Base-by-base conservation (phyloP, 345 rosid genomes). In the Hypericum perforatum region DNA sequence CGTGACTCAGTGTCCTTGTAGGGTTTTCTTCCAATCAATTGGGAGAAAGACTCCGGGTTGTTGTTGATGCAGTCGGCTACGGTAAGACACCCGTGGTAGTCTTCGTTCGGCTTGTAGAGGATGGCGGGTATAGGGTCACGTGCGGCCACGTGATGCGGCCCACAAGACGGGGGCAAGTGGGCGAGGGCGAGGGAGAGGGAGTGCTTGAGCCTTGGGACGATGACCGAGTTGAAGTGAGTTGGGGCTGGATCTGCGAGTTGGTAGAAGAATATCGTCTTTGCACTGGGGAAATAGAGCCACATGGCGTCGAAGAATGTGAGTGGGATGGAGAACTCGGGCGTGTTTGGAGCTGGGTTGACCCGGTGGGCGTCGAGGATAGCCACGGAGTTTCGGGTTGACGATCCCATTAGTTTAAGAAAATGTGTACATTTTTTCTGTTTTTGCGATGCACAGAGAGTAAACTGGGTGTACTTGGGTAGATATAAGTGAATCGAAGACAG, bases 241-340 rank as follows among this genome's bases (percentile, higher is more conserved):
- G 41, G 56, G 47, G 50, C 29, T 13, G 38, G 38, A 15, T 42
- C 60, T 9, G 56, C 5, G 41, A 54, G 41, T 5, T 41, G 0
- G 36, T 65, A 65, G 52, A 46, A 59, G 59, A 54, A 59, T 41
- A 59, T 42, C 5, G 52, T 44, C n/a, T 65, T 60, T 8, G 49
- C 56, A 0, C 60, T 59, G 11, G 50, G 15, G 37, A 43, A 43
- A 15, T 49, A 59, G 40, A 54, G 37, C 60, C 60, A 65, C 0
- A 59, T 9, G 1, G 50, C 3, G 60, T 65, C 70, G n/a, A 43
- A 54, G 29, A 48, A 59, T 8, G 70, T 65, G 37, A 65, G 70
- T 7, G 60, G 60, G 9, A 53, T 55, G 44, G 58, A 36, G 8
- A 46, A 44, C 9, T 53, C 43, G 39, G 59, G 45, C 1, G 62